A percentile compares a stretch with the other conserved stretches of the same genome.
phyloP scores from a whole-genome alignment of 208 protist genomes.

The Porcisia deanei region DNA sequence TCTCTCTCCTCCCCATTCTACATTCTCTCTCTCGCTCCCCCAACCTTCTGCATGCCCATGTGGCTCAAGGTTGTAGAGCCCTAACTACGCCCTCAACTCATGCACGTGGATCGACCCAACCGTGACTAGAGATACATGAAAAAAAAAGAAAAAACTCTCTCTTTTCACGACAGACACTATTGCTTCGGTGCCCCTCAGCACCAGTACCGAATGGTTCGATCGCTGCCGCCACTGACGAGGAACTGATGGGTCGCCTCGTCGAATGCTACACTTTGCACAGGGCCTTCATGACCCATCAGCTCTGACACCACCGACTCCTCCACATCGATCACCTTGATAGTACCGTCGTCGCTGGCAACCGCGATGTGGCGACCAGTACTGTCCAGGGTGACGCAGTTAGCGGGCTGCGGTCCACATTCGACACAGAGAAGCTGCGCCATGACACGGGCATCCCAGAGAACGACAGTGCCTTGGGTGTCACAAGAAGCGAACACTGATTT shows the following conservation, averaged over 20 bases:
- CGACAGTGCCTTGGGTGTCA: conserved; percentile 95
- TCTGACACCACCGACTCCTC: conserved; percentile 68
- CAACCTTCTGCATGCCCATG: no score
- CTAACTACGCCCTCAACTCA: neutral
- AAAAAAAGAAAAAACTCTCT: neutral
- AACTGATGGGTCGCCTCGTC: conserved; percentile 71
- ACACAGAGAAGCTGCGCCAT: conserved; percentile 65
- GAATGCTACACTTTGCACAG: conserved; percentile 90
- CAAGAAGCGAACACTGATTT: conserved; percentile 52
- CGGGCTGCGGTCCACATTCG: conserved; percentile 70
- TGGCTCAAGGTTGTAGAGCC: neutral
- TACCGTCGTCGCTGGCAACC: conserved; percentile 93
- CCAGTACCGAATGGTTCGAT: conserved; percentile 88
- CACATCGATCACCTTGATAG: conserved; percentile 95
- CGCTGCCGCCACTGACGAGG: conserved; percentile 81
- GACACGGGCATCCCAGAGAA: conserved; percentile 78
- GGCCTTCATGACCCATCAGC: conserved; percentile 74
- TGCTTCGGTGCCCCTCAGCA: conserved; percentile 28
- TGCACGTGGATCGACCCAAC: neutral
- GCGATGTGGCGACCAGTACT: conserved; percentile 75
- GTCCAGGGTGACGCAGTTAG: conserved; percentile 80
- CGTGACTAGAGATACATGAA: neutral
- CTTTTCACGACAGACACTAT: no score
- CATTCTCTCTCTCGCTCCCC: no score
- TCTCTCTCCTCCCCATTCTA: neutral